Evolutionary conservation across 75 land plant genomes (phyloP), one percentile per base, ranked within the genome.

Genomic region (Pinus albicaulis): DNA sequence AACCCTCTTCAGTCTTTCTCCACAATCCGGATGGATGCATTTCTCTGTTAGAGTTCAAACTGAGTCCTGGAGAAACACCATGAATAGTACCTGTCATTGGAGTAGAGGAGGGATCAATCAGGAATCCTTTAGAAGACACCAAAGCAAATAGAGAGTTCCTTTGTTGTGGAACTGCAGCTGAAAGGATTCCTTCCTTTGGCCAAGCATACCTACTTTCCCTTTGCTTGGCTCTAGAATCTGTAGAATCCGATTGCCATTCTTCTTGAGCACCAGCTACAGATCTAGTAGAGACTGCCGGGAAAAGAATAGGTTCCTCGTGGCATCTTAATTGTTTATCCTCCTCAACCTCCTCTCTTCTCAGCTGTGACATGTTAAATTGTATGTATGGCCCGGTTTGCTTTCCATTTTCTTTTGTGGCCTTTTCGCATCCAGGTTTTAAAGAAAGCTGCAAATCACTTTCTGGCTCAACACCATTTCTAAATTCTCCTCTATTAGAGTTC

Each of bases 391-490:
- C 71, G 38, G 34, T 52, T 44, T 76, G 53, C 55, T 25, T 53
- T 20, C 69, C 76, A 63, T 57, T 53, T 60, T 55, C 71, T 57
- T 19, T 76, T 55, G 60, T 52, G 59, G 17, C 63, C 73, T 26
- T 31, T 22, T 38, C 75, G 15, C 44, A 55, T 26, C 76, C 71
- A 58, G 52, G 55, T 17, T 71, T 79, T 60, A 70, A 61, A 76
- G 77, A 72, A 3, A 77, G 71, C 63, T 75, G 79, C 22, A 73
- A 71, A 58, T 77, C 84, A 74, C 20, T 86, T 59, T 73, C 80
- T 74, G 66, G 10, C 28, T 57, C 76, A 55, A 52, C 7, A 25
- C 0, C 31, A 25, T 72, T 55, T 72, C 22, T 55, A 55, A 17
- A 20, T 20, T 58, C 58, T 48, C 72, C 19, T 26, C 34, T 74